Evolutionary conservation across 768 basidiomycete genomes (phyloP).

Genomic region (Kwoniella heveanensis): DNA sequence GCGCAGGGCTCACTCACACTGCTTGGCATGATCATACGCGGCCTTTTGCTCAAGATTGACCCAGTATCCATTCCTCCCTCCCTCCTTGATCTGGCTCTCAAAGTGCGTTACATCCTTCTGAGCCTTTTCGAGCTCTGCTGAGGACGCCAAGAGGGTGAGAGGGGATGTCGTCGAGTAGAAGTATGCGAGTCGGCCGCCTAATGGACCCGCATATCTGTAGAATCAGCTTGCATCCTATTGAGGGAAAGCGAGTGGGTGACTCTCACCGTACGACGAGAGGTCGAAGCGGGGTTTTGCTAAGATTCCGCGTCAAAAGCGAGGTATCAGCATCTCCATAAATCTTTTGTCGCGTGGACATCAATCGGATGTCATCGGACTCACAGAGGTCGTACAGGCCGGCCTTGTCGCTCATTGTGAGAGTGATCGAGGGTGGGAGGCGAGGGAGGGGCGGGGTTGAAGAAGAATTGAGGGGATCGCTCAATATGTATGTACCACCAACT

Average conservation of each 20-base stretch:
- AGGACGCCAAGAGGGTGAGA: constrained; percentile 49
- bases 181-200: constrained; percentile 49
- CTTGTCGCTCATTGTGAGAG: constrained; percentile 15
- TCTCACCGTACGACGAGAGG: constrained; percentile 47
- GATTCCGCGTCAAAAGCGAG: no score
- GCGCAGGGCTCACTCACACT: no score
- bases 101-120: constrained; percentile 46
- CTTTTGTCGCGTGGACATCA: no score
- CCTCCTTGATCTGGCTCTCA: constrained; percentile 49
- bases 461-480: neutral
- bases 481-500: no score
- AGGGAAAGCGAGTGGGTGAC: neutral
- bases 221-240: no score
- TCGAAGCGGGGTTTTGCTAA: constrained; percentile 49
- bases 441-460: neutral
- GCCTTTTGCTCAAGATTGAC: constrained; percentile 39
- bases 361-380: no score
- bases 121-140: constrained; percentile 41
- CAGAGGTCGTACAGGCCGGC: constrained; percentile 40
- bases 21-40: constrained; percentile 44
- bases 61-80: constrained; percentile 44
- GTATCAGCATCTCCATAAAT: no score
- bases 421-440: neutral
- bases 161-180: constrained; percentile 55
- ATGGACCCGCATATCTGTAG: no score